These are phyloP conservation scores for Diaporthe sp. DNA, from an alignment of 2,329 filamentous ascomycete species.

Conservation along the genomic window DNA sequence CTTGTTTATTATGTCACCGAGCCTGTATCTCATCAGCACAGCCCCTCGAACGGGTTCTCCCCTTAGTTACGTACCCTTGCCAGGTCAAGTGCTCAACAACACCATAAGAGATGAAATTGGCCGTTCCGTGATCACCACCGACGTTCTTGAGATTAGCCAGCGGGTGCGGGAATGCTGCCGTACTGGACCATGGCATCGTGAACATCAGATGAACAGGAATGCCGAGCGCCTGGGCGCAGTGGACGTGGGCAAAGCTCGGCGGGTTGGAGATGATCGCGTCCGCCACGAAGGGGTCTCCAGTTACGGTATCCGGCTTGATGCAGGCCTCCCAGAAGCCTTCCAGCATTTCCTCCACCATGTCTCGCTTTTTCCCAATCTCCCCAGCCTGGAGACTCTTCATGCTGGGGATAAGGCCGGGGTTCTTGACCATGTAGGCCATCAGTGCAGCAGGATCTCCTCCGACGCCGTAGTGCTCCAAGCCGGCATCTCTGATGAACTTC, in stretches of 20 bases:
- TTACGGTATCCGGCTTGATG: slow-evolving; percentile 39
- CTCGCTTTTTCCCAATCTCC: slow-evolving; percentile 48
- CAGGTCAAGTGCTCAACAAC: neutral
- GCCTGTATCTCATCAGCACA: neutral
- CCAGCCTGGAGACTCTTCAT: slow-evolving; percentile 48
- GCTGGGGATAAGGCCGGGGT: slow-evolving; percentile 50
- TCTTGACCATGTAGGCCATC: slow-evolving; percentile 55
- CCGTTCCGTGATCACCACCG: neutral
- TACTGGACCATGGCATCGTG: slow-evolving; percentile 5
- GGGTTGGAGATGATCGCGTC: neutral
- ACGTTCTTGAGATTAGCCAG: neutral
- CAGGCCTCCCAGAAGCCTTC: slow-evolving; percentile 45
- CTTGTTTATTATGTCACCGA: neutral
- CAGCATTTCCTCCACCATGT: slow-evolving; percentile 46
- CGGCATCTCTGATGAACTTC: slow-evolving; percentile 61
- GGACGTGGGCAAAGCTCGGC: neutral
- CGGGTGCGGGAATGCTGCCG: neutral
- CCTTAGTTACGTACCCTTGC: neutral
- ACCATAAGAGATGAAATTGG: neutral
- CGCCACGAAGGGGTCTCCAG: slow-evolving; percentile 46
- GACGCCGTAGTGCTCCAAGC: slow-evolving; percentile 67
- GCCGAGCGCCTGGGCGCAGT: neutral
- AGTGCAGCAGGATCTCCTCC: slow-evolving; percentile 66
- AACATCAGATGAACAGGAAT: neutral
- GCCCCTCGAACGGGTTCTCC: neutral